Conservation (phyloP, 2,329 filamentous ascomycete species). For the Lasiodiplodia theobromae region DNA sequence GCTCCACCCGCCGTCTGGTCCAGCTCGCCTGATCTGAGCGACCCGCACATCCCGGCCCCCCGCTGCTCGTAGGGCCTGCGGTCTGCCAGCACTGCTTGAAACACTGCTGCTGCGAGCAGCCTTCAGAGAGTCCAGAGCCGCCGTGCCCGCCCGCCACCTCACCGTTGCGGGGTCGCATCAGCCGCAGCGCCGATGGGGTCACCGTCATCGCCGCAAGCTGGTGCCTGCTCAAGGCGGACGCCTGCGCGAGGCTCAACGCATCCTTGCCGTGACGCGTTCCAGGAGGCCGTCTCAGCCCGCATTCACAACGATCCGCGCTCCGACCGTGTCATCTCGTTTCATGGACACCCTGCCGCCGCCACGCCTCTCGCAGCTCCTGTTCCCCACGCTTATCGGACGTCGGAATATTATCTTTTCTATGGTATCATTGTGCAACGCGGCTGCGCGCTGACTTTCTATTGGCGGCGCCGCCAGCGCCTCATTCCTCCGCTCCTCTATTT, state of each 20-base stretch:
- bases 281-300: slow-evolving; percentile 19
- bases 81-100: slow-evolving; percentile 10
- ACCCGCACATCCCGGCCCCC: slow-evolving; percentile 17
- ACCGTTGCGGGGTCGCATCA: slow-evolving; percentile 19
- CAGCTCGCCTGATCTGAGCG: slow-evolving; percentile 20
- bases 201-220: slow-evolving; percentile 4
- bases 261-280: slow-evolving; percentile 18
- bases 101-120: neutral
- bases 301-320: neutral
- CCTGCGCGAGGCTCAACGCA: slow-evolving; percentile 18
- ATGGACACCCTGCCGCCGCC: slow-evolving; percentile 3
- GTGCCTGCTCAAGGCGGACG: slow-evolving; percentile 20
- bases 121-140: neutral
- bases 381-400: slow-evolving; percentile 21
- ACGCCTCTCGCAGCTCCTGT: neutral
- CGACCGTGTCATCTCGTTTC: slow-evolving; percentile 21
- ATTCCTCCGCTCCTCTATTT: slow-evolving; percentile 9
- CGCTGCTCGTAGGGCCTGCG: slow-evolving; percentile 4
- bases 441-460: slow-evolving; percentile 9
- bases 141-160: slow-evolving; percentile 7
- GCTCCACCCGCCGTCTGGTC: slow-evolving; percentile 12
- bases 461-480: slow-evolving; percentile 6
- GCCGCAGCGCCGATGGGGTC: neutral
- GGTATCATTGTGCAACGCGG: slow-evolving; percentile 20
- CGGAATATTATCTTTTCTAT: slow-evolving; percentile 17